Evolutionary conservation across 2,329 filamentous ascomycete species (phyloP), one percentile per base, ranked within the genome.

Genomic region (Fusarium stilboides): DNA sequence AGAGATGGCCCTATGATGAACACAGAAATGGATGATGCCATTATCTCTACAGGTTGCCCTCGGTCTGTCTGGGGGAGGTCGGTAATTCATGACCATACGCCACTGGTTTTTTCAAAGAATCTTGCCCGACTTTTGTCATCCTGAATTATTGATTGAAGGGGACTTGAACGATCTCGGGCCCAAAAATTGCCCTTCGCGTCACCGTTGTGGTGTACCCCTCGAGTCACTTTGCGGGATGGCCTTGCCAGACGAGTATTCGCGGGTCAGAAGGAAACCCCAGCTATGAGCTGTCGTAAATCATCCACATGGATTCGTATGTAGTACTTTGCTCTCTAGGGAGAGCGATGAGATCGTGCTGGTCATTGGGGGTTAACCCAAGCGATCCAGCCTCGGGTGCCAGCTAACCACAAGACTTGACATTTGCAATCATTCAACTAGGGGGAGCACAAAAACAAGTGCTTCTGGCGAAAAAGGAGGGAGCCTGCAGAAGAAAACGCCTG

Each of bases 241-340:
- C 26, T 26, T 19, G 51, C 42, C 50, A 45, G 54, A 47, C 34
- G 50, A 52, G 52, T 55, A 58, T 56, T 66, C 36, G 52, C 20
- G 42, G 52, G 26, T 44, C 42, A 49, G 53, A 65, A 61, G 69
- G 60, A 56, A 55, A 37, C 42, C 37, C 28, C 61, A 53, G 62
- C 53, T 39, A 46, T 60, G 50, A 33, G 45, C 53, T 63, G 65
- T 77, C 77, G 76, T 78, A 80, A 80, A 78, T 75, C 45, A 78
- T 79, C 77, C 77, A 68, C 60, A 70, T 70, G 77, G 77, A 78
- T 78, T 66, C 73, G 72, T 79, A 79, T 78, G 70, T 79, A 79
- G 77, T 76, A 75, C 65, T 70, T 61, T 69, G 62, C 62, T 62
- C 70, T 65, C 50, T 47, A 61, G 59, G 51, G 60, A 49, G 61